These are phyloP conservation scores for Neoboletus subvelutipes DNA, from an alignment of 768 basidiomycete genomes.

Conservation along the genomic window DNA sequence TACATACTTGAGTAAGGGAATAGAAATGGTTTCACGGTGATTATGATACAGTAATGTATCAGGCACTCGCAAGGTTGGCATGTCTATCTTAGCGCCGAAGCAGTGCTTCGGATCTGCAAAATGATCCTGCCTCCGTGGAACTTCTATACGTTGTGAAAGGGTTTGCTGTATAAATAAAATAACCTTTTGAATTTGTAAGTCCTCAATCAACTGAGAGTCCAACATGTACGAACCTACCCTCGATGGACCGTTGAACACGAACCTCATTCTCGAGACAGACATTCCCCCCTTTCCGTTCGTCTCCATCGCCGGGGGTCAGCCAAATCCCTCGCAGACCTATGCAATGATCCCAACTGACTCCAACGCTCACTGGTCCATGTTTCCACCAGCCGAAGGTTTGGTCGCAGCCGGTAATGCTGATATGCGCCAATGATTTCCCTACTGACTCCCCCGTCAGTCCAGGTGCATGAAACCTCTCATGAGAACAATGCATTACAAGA, in stretches of 20 bases:
- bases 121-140: too few species aligned
- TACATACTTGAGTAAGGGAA: too few species aligned
- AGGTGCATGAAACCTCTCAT: background rate
- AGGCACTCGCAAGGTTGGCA: too few species aligned
- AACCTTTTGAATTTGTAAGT: background rate
- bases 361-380: background rate
- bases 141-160: background rate
- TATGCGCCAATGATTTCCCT: background rate
- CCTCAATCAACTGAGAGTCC: background rate
- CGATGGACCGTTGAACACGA: background rate
- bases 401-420: background rate
- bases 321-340: background rate
- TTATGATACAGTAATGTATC: too few species aligned
- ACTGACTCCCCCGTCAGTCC: background rate
- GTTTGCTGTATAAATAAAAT: background rate
- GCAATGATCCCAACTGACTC: background rate
- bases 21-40: too few species aligned
- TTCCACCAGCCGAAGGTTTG: background rate
- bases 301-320: background rate
- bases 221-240: conserved; percentile 2
- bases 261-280: background rate
- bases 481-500: background rate
- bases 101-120: too few species aligned
- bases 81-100: too few species aligned
- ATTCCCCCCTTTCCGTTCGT: too few species aligned